Percentiles rank a stretch among this genome's conserved stretches.
These are phyloP conservation scores for Mycocalia duriaeana DNA, from an alignment of 1,284 basidiomycete species.

Conservation along the genomic window DNA sequence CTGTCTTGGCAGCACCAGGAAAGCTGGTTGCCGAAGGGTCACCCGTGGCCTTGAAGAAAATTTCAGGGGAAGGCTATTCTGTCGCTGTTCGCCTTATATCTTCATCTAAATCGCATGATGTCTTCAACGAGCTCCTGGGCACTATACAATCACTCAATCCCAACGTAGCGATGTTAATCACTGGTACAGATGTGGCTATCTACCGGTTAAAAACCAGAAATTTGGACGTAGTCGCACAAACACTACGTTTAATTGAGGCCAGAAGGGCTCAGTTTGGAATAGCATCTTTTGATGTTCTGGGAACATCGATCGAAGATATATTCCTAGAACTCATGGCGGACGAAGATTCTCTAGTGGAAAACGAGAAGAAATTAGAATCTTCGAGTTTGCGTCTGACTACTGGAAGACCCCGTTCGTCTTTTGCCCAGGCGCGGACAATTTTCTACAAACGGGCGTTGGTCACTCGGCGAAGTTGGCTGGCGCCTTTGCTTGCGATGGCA, in stretches of 20 bases:
- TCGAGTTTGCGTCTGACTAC: conserved; percentile 33
- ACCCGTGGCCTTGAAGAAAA: conserved; percentile 50
- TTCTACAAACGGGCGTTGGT: conserved; percentile 70
- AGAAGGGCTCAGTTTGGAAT: neutral
- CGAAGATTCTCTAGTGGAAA: too few species aligned
- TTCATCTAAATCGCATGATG: neutral
- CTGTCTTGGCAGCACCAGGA: conserved; percentile 66
- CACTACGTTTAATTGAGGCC: neutral
- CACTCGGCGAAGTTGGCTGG: conserved; percentile 62
- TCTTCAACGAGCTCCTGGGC: neutral
- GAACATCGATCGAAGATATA: neutral
- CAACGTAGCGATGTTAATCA: neutral
- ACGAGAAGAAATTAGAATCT: neutral
- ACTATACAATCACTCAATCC: neutral
- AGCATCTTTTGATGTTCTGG: neutral
- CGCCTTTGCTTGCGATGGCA: conserved; percentile 50
- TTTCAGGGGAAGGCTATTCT: conserved; percentile 69
- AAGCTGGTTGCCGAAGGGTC: conserved; percentile 50
- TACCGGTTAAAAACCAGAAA: neutral
- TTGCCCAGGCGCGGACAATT: conserved; percentile 63
- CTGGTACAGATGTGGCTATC: neutral
- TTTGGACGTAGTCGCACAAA: neutral
- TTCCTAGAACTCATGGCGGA: neutral
- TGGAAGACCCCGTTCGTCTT: conserved; percentile 46
- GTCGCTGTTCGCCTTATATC: conserved; percentile 20